Conservation (phyloP, 2,329 filamentous ascomycete genomes). For the Epichloe amarillans region DNA sequence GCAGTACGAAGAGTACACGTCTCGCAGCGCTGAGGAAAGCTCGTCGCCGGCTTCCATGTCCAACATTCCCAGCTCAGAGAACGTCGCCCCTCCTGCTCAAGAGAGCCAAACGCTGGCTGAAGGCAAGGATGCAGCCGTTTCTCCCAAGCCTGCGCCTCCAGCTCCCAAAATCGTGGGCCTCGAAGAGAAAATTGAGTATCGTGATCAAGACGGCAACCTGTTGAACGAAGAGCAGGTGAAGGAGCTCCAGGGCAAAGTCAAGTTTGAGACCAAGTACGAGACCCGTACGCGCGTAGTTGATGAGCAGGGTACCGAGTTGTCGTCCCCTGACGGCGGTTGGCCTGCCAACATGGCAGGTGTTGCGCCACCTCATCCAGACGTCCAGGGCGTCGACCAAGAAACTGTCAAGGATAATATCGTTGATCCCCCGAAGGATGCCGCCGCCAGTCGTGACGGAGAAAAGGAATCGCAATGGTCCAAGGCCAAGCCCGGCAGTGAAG, state of each 20-base stretch:
- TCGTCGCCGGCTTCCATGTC: constrained; percentile 18
- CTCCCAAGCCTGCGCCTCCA: constrained; percentile 36
- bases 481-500: constrained; percentile 51
- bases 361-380: constrained; percentile 46
- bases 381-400: constrained; percentile 46
- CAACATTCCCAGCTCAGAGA: constrained; percentile 14
- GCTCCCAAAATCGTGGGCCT: constrained; percentile 36
- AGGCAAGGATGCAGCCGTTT: constrained; percentile 22
- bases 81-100: constrained; percentile 4
- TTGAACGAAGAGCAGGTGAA: constrained; percentile 74
- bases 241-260: constrained; percentile 78
- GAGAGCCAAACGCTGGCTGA: background rate
- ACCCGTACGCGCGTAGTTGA: constrained; percentile 82
- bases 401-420: constrained; percentile 32
- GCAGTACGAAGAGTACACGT: constrained; percentile 7
- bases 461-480: constrained; percentile 40
- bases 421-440: constrained; percentile 26
- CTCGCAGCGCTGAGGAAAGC: constrained; percentile 7
- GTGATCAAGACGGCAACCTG: constrained; percentile 66
- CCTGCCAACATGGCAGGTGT: constrained; percentile 27
- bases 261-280: constrained; percentile 91
- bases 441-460: constrained; percentile 44
- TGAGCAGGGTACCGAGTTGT: constrained; percentile 64
- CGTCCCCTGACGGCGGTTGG: constrained; percentile 27
- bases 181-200: constrained; percentile 84